Percentiles rank a stretch among this genome's conserved stretches.
Evolutionary conservation across 2,329 filamentous ascomycete species (phyloP).

Genomic region (Xylaria sp.): DNA sequence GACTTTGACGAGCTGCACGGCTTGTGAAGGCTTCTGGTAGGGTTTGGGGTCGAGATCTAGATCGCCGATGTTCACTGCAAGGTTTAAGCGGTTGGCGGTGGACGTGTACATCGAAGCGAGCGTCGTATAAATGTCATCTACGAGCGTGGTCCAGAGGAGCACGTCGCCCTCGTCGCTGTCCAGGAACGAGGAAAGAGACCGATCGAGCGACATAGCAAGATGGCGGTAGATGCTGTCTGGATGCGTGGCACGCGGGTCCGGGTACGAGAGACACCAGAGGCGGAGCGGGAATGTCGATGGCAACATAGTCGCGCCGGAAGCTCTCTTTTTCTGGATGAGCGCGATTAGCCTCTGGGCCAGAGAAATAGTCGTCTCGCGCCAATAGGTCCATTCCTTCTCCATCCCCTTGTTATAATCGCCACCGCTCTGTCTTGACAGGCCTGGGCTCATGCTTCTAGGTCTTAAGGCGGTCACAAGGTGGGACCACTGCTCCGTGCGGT

Average conservation of each 20-base stretch:
- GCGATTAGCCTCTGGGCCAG: constrained; percentile 23
- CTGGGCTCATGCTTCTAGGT: constrained; percentile 1
- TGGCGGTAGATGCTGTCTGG: not conserved
- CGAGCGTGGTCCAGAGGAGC: constrained; percentile 31
- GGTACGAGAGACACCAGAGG: constrained; percentile 33
- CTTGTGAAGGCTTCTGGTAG: not conserved
- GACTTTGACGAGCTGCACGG: constrained; percentile 30
- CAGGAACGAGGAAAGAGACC: constrained; percentile 14
- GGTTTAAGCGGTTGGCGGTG: not conserved
- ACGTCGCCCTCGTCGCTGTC: constrained; percentile 18
- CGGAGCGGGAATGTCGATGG: constrained; percentile 33
- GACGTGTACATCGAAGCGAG: constrained; percentile 19
- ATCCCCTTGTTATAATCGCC: not conserved
- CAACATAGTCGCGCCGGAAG: not conserved
- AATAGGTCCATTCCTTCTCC: constrained; percentile 19
- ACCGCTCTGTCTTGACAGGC: not conserved
- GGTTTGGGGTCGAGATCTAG: not conserved
- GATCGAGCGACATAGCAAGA: constrained; percentile 12
- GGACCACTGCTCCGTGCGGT: constrained; percentile 18
- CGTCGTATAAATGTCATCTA: not conserved
- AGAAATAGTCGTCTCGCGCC: constrained; percentile 4
- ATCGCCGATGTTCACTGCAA: constrained; percentile 26
- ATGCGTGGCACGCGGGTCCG: constrained; percentile 6
- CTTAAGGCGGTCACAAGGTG: constrained; percentile 18
- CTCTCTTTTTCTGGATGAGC: constrained; percentile 25